Conservation (phyloP, 2,329 filamentous ascomycete genomes). For the Leptoxyphium fumago region DNA sequence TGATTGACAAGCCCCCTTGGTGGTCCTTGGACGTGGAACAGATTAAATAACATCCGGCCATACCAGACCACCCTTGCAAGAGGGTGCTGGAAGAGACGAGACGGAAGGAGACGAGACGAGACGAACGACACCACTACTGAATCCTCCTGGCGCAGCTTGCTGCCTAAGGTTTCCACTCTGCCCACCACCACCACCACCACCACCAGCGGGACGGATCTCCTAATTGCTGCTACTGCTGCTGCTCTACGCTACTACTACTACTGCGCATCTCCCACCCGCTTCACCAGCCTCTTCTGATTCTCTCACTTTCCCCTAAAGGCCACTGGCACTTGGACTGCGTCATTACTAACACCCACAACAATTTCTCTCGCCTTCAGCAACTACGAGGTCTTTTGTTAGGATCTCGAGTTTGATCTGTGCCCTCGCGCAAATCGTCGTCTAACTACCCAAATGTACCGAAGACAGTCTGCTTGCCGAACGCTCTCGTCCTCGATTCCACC, state of each 20-base stretch:
- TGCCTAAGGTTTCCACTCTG: too few species aligned
- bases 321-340: neutral
- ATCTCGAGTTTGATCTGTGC: conserved; percentile 8
- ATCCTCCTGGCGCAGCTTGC: too few species aligned
- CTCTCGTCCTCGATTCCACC: conserved; percentile 17
- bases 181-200: too few species aligned
- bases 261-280: neutral
- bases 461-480: conserved; percentile 9
- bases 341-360: neutral
- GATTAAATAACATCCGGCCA: too few species aligned
- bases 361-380: neutral
- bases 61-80: too few species aligned
- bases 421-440: conserved; percentile 5
- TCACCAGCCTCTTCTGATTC: neutral
- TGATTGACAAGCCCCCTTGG: too few species aligned
- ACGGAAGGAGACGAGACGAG: too few species aligned
- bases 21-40: too few species aligned
- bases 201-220: too few species aligned
- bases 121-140: too few species aligned
- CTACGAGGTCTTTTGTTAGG: conserved; percentile 7
- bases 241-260: neutral
- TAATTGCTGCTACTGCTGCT: too few species aligned
- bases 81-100: too few species aligned
- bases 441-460: conserved; percentile 16
- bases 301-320: neutral